Evolutionary conservation across 2,329 filamentous ascomycete species (phyloP).

Genomic region (Pseudogymnoascus sp.): DNA sequence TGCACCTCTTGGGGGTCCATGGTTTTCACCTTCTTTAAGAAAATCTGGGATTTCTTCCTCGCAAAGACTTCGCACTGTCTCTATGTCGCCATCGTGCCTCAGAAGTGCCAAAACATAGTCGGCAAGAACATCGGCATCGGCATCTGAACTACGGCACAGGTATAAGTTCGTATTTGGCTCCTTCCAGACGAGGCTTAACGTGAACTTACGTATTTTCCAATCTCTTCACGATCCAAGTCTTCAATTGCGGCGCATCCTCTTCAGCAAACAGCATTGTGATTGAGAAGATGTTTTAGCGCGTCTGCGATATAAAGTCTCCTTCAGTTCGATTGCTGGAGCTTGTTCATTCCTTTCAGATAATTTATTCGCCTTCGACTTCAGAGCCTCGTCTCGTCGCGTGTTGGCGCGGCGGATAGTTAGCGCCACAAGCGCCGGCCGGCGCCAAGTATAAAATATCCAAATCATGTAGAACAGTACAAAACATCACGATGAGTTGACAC

Average conservation of each 20-base stretch:
- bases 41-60: conserved; percentile 70
- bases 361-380: conserved; percentile 1
- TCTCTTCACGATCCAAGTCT: conserved; percentile 70
- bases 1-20: neutral
- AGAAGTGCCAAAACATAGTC: conserved; percentile 78
- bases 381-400: conserved; percentile 6
- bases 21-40: conserved; percentile 52
- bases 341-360: neutral
- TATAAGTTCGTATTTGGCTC: conserved; percentile 12
- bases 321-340: neutral
- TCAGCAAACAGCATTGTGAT: conserved; percentile 54
- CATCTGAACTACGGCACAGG: conserved; percentile 55
- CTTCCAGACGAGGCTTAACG: conserved; percentile 2
- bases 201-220: conserved; percentile 63
- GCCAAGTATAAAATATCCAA: neutral
- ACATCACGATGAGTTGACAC: neutral
- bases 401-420: conserved; percentile 3
- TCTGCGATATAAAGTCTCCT: neutral
- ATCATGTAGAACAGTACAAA: neutral
- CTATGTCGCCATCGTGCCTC: conserved; percentile 58
- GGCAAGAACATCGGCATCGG: conserved; percentile 72
- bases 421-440: neutral
- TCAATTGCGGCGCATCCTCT: conserved; percentile 56
- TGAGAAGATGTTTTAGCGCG: neutral
- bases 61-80: conserved; percentile 60